These are phyloP conservation scores for Penicillium silybi DNA, from an alignment of 495 filamentous ascomycete genomes.

Conservation along the genomic window DNA sequence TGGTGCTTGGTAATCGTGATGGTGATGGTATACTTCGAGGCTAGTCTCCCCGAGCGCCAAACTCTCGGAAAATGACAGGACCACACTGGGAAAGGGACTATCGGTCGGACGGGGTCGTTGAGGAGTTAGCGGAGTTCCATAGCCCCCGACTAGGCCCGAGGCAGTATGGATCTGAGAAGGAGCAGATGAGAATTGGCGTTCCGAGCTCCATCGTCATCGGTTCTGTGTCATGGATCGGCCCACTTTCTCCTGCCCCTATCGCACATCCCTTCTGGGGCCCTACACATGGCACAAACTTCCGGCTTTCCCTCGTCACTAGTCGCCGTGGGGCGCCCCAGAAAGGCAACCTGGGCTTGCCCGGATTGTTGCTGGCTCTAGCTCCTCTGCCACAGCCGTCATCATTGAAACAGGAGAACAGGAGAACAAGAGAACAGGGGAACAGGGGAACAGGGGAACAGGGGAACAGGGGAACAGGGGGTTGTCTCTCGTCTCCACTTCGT, in stretches of 20 bases:
- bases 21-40: slow-evolving; percentile 1
- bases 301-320: neutral
- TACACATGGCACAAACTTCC: slow-evolving; percentile 8
- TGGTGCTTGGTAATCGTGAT: neutral
- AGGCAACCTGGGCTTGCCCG: too few relatives aligned
- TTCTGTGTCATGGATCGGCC: slow-evolving; percentile 19
- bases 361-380: neutral
- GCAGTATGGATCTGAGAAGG: slow-evolving; percentile 16
- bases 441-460: neutral
- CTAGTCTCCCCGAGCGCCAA: slow-evolving; percentile 15
- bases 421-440: neutral
- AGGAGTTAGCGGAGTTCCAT: neutral
- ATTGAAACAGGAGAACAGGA: neutral
- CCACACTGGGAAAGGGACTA: slow-evolving; percentile 4
- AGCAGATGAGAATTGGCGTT: slow-evolving; percentile 4
- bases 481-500: slow-evolving; percentile 24
- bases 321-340: too few relatives aligned
- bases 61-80: slow-evolving; percentile 28
- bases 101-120: neutral
- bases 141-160: slow-evolving; percentile 13
- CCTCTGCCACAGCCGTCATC: neutral
- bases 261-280: neutral
- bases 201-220: slow-evolving; percentile 6
- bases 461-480: slow-evolving; percentile 3
- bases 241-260: slow-evolving; percentile 2